These are phyloP conservation scores for Colletotrichum agaves DNA, from an alignment of 2,329 filamentous ascomycete genomes.

Conservation along the genomic window DNA sequence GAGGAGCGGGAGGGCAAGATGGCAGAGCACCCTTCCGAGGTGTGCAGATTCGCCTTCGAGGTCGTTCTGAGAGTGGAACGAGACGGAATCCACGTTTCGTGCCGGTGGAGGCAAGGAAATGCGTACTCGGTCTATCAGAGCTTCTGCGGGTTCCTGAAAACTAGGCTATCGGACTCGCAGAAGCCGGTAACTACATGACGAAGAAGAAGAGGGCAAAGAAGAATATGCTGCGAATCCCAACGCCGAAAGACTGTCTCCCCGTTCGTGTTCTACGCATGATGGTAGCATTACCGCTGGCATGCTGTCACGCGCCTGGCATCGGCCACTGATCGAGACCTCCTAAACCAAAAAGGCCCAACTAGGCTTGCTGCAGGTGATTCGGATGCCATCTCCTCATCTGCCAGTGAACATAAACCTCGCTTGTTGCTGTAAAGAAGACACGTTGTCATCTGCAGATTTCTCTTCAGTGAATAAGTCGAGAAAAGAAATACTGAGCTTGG, in stretches of 20 bases:
- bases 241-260: too few species aligned
- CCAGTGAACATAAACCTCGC: neutral
- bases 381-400: neutral
- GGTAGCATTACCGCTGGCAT: too few species aligned
- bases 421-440: too few species aligned
- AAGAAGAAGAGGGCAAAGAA: neutral
- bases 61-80: conserved; percentile 58
- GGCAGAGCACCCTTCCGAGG: conserved; percentile 44
- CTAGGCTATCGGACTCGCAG: neutral
- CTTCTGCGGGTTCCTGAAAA: conserved; percentile 82
- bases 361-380: conserved; percentile 8
- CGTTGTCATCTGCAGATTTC: too few species aligned
- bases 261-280: too few species aligned
- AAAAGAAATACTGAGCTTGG: too few species aligned
- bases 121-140: conserved; percentile 85
- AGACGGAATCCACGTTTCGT: conserved; percentile 56
- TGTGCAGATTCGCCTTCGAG: conserved; percentile 67
- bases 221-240: too few species aligned
- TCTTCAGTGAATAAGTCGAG: too few species aligned
- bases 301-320: too few species aligned
- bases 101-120: conserved; percentile 80
- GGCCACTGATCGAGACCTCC: too few species aligned
- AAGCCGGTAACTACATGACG: neutral
- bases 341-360: neutral
- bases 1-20: conserved; percentile 35